These are phyloP conservation scores for Diaporthe ilicicola DNA, from an alignment of 2,329 filamentous ascomycete species.

Conservation along the genomic window DNA sequence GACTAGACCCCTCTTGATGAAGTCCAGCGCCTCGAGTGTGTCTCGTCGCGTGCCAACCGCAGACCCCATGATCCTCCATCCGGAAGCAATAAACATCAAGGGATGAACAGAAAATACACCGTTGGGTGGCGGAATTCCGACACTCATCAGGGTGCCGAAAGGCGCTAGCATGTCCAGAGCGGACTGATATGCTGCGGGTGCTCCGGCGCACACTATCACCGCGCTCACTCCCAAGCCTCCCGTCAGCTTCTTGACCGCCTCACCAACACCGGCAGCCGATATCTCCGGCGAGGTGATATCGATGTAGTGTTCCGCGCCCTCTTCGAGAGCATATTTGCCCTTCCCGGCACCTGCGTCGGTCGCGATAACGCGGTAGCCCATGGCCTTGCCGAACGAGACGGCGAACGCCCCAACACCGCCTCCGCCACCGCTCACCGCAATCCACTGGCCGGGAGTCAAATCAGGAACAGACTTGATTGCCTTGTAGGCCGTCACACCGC, in stretches of 20 bases:
- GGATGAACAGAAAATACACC: conserved; percentile 44
- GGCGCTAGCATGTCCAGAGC: conserved; percentile 45
- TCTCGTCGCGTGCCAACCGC: conserved; percentile 48
- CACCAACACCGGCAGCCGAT: conserved; percentile 32
- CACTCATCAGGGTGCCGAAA: conserved; percentile 51
- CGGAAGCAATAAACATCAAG: conserved; percentile 44
- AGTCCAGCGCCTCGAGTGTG: conserved; percentile 51
- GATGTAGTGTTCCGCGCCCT: conserved; percentile 49
- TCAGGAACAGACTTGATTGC: conserved; percentile 45
- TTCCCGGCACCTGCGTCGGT: conserved; percentile 47
- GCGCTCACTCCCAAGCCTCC: conserved; percentile 38
- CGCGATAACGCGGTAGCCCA: conserved; percentile 51
- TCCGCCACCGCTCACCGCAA: conserved; percentile 48
- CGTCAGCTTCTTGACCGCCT: conserved; percentile 39
- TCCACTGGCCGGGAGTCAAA: conserved; percentile 45
- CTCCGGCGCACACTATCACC: conserved; percentile 44
- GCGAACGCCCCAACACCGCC: conserved; percentile 51
- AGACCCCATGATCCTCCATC: conserved; percentile 46
- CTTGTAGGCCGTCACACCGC: conserved; percentile 54
- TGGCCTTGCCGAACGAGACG: conserved; percentile 49
- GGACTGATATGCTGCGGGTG: conserved; percentile 44
- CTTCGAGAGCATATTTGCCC: conserved; percentile 39
- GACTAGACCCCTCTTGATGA: conserved; percentile 45
- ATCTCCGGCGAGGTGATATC: conserved; percentile 40
- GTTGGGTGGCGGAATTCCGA: conserved; percentile 45